Evolutionary conservation across 768 basidiomycete species (phyloP), one percentile per base, ranked within the genome.

Genomic region (Podaxis rugospora): DNA sequence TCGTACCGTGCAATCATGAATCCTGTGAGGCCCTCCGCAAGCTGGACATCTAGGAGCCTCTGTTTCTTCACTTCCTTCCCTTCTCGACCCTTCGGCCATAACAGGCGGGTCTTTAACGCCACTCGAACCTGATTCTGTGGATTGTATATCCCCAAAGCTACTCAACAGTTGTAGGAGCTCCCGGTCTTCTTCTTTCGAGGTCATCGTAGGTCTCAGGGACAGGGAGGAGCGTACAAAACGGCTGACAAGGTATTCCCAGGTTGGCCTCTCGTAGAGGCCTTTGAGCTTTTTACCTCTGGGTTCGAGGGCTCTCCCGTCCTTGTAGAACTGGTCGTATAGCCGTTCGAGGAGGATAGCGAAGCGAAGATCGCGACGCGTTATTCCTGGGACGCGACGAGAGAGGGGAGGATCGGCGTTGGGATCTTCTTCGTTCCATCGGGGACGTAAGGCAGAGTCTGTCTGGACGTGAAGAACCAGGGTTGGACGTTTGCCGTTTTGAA

Each of bases 351-450:
- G 46, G 7, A 55, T 28, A 32, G 59, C 59, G 35, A 54, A 37
- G 2, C 59, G 52, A 3, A 61, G 42, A 10, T 61, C 59, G 36
- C 59, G 59, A 32, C 59, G 59, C 2, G 59, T 61, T 54, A 61
- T 61, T 7, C 59, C 59, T 6, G 57, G 57, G 11, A 59, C 57
- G 11, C 57, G 57, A 13, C 57, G 57, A 16, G 57, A 59, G n/a
- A 59, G 57, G 7, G 57, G 57, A 18, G 57, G 50, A n/a, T 59
- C 57, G 6, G 50, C 25, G 18, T 23, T 11, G 37, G 57, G 50
- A 14, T 59, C 39, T 35, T 59, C 57, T 44, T 59, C 57, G 13
- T 59, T 59, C 57, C 57, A 59, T 3, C 57, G 27, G 5, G 57
- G 57, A 28, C 57, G 57, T 10, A 59, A 18, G 35, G 59, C 59